Conservation (phyloP, 768 basidiomycete genomes). For the Lyophyllum decastes region DNA sequence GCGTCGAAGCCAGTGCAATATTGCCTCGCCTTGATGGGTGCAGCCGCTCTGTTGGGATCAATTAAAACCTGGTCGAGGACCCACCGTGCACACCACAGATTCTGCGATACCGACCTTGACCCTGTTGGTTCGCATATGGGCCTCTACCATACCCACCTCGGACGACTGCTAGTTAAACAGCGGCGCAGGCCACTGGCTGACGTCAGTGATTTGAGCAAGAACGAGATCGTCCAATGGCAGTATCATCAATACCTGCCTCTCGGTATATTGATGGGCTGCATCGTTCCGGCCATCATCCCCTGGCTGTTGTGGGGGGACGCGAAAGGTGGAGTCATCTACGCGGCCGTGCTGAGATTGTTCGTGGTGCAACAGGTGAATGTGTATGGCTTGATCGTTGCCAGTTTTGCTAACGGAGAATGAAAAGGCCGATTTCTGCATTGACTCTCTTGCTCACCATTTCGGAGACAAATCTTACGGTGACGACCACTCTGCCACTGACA, state of each 20-base stretch:
- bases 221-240: slow-evolving; percentile 83
- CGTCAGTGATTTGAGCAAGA: slow-evolving; percentile 82
- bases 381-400: slow-evolving; percentile 5
- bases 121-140: slow-evolving; percentile 94
- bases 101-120: slow-evolving; percentile 96
- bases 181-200: slow-evolving; percentile 90
- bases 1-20: slow-evolving; percentile 87
- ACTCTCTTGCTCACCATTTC: slow-evolving; percentile 95
- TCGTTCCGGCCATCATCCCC: slow-evolving; percentile 76
- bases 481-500: slow-evolving; percentile 92
- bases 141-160: slow-evolving; percentile 82
- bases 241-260: slow-evolving; percentile 76
- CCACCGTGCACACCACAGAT: slow-evolving; percentile 96
- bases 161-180: slow-evolving; percentile 94
- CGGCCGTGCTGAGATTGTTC: slow-evolving; percentile 71
- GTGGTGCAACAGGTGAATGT: slow-evolving; percentile 88
- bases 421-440: slow-evolving; percentile 94
- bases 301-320: slow-evolving; percentile 87
- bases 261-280: slow-evolving; percentile 68
- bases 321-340: slow-evolving; percentile 83
- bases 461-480: slow-evolving; percentile 92
- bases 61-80: slow-evolving; percentile 99
- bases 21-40: slow-evolving; percentile 78
- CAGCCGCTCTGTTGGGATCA: slow-evolving; percentile 93
- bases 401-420: neutral